Percentiles rank a stretch among this genome's conserved stretches.
phyloP scores from a whole-genome alignment of 345 rosid genomes.

The Murraya paniculata region DNA sequence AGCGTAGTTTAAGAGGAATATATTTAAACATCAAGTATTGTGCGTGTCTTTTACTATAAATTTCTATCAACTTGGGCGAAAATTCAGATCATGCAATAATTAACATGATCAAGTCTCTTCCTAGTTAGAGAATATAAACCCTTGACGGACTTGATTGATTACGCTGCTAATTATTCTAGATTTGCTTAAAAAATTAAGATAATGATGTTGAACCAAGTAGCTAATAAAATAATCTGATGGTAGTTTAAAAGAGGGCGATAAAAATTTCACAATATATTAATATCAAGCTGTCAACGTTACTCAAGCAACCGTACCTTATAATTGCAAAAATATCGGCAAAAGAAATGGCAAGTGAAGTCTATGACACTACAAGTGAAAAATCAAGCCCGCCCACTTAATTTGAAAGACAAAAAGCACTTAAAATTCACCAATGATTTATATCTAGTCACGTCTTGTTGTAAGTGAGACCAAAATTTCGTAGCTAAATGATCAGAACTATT shows the following conservation, averaged over 20 bases:
- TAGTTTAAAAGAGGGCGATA: not conserved
- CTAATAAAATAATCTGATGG: not conserved
- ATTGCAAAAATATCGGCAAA: not conserved
- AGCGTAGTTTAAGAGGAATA: no score
- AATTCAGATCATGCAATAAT: not conserved
- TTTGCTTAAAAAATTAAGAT: not conserved
- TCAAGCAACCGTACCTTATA: not conserved
- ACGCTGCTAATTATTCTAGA: not conserved
- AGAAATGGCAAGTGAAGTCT: not conserved
- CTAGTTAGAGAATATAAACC: not conserved
- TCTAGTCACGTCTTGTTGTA: not conserved
- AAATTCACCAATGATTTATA: not conserved
- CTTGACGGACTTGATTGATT: not conserved
- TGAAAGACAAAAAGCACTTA: not conserved
- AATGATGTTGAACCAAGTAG: not conserved
- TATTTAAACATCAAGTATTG: not conserved
- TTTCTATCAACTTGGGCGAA: not conserved
- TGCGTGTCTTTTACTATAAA: not conserved
- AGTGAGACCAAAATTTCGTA: no score
- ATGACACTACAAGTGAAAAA: not conserved
- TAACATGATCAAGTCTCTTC: not conserved
- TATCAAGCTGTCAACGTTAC: not conserved
- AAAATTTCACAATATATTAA: not conserved
- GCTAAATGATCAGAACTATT: not conserved
- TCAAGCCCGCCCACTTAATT: not conserved